Percentiles rank a stretch among this genome's conserved stretches.
Conservation (phyloP, 163 green algal genomes). For the Scenedesmus sp. region DNA sequence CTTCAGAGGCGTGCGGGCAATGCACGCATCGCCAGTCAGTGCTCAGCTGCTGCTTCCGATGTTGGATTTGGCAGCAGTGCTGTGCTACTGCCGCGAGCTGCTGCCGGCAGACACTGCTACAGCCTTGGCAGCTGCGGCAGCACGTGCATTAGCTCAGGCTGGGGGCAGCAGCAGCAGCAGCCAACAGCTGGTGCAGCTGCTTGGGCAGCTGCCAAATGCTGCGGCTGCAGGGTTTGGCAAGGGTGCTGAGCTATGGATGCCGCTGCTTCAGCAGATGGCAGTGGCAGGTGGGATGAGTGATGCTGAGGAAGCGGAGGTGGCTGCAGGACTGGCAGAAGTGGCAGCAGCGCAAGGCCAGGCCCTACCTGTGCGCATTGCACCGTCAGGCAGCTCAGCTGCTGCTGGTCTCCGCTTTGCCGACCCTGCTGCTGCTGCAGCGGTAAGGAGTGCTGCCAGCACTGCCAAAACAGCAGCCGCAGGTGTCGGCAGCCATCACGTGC, state of each 20-base stretch:
- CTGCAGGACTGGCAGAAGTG: neutral
- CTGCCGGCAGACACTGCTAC: constrained; percentile 26
- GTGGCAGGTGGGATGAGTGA: neutral
- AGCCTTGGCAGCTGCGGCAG: constrained; percentile 14
- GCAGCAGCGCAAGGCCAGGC: neutral
- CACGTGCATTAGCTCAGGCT: neutral
- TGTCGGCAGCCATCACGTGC: neutral
- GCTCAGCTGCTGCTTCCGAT: constrained; percentile 35
- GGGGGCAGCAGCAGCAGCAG: neutral
- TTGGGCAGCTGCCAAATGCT: constrained; percentile 28
- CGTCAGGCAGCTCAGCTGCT: neutral
- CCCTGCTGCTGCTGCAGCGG: constrained; percentile 14
- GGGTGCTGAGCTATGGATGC: constrained; percentile 23
- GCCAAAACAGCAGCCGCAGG: neutral
- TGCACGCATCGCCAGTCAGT: neutral
- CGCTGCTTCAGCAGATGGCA: constrained; percentile 35
- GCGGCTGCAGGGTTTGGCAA: constrained; percentile 34
- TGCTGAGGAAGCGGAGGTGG: neutral
- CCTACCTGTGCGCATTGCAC: neutral
- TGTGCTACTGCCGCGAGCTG: constrained; percentile 26
- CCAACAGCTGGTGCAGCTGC: constrained; percentile 20
- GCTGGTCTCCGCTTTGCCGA: neutral
- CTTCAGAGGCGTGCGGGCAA: constrained; percentile 22
- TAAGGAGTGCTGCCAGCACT: neutral
- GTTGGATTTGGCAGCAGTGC: constrained; percentile 38